Base-by-base conservation (phyloP, 2,329 filamentous ascomycete genomes). In the Cladosporium oxysporum region DNA sequence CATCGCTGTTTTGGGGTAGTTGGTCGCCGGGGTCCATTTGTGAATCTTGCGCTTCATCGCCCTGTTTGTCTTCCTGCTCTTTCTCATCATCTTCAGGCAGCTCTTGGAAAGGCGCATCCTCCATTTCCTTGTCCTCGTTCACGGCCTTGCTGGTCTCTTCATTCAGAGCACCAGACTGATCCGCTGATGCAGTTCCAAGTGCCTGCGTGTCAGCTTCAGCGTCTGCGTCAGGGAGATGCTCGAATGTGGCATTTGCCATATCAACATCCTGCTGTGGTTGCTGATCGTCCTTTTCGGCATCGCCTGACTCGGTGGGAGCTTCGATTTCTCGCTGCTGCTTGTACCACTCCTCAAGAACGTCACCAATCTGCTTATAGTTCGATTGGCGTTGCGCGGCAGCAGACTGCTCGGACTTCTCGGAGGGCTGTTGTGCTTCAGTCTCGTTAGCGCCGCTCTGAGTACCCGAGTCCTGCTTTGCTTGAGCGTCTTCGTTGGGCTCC, bases 341-440 rank as follows among this genome's bases (percentile, higher is more conserved):
- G 77, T 98, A 93, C 92, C 93, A 99, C 72, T 90, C 88, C 77
- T 98, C 93, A 35, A 99, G 83, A 6, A 92, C 90, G 80, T 99
- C 93, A 26, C 95, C 95, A 33, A 99, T 86, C 75, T 97, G 96
- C 80, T 95, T 95, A 84, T 97, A 97, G 1, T 65, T 59, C 7
- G 63, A 59, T 28, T 59, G 55, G 29, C 71, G 69, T 55, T 73
- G 69, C 28, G 71, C 69, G n/a, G 70, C 65, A 31, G 70, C 71
- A 44, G 67, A 66, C 31, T 72, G 70, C 18, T 66, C 68, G 18
- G 63, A 65, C 28, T 65, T 60, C 49, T 66, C 68, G 5, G 70
- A 65, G 23, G 74, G 66, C 29, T 73, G 66, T 7, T 67, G 61
- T 16, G 68, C 58, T 35, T 71, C 67, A 12, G 71, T 60, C 37